These are phyloP conservation scores for Postia placenta DNA, from an alignment of 768 basidiomycete genomes.

Conservation along the genomic window DNA sequence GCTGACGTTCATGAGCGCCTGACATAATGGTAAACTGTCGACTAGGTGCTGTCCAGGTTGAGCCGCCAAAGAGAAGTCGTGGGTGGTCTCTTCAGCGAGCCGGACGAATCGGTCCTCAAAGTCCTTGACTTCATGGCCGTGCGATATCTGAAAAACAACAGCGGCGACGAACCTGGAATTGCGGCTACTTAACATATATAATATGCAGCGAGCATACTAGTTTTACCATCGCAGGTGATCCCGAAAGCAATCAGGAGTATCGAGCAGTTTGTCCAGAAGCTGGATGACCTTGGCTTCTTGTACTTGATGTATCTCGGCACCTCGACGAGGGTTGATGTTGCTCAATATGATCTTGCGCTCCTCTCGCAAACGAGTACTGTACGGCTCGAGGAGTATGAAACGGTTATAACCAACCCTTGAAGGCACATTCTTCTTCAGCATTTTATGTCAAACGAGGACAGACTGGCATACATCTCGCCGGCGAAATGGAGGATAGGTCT, in stretches of 20 bases:
- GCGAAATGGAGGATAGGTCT: slow-evolving; percentile 45
- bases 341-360: slow-evolving; percentile 13
- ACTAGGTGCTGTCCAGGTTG: slow-evolving; percentile 31
- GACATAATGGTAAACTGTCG: slow-evolving; percentile 26
- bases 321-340: background rate
- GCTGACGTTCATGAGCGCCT: slow-evolving; percentile 4
- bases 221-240: slow-evolving; percentile 14
- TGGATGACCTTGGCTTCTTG: background rate
- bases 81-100: slow-evolving; percentile 19
- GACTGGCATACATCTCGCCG: slow-evolving; percentile 46
- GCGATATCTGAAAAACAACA: slow-evolving; percentile 21
- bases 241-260: slow-evolving; percentile 4
- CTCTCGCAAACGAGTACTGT: slow-evolving; percentile 13
- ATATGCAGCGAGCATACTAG: background rate
- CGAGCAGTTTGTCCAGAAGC: slow-evolving; percentile 7
- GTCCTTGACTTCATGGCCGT: slow-evolving; percentile 22
- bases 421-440: background rate
- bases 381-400: slow-evolving; percentile 8
- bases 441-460: background rate
- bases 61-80: slow-evolving; percentile 15
- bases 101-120: slow-evolving; percentile 19
- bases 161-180: slow-evolving; percentile 18
- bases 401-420: slow-evolving; percentile 9
- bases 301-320: background rate
- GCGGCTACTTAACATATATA: background rate